A percentile compares a stretch with the other conserved stretches of the same genome.
Conservation (phyloP, 208 protist species). For the Angomonas deanei region DNA sequence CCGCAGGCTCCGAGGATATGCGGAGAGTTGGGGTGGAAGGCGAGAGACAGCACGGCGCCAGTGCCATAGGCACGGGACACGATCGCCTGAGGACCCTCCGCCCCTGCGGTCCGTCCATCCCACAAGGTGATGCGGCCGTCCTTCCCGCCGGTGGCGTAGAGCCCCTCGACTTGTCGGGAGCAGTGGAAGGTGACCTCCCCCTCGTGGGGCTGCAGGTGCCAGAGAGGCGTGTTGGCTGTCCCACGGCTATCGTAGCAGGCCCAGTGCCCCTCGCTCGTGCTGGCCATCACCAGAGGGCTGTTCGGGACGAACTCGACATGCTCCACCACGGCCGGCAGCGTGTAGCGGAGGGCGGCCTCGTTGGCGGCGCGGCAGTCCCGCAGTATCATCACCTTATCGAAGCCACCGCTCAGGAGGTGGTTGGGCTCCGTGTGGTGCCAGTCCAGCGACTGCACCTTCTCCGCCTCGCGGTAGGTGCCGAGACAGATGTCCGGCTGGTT, state of each 20-base stretch:
- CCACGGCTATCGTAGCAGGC: constrained; percentile 17
- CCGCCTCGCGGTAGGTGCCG: constrained; percentile 85
- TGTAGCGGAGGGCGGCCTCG: constrained; percentile 50
- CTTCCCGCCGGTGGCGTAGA: constrained; percentile 86
- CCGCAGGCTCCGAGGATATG: constrained; percentile 84
- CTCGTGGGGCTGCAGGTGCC: constrained; percentile 56
- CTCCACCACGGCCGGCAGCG: constrained; percentile 51
- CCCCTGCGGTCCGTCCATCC: constrained; percentile 36
- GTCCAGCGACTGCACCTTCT: constrained; percentile 90
- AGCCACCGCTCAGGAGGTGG: constrained; percentile 82
- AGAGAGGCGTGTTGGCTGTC: constrained; percentile 19
- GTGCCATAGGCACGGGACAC: constrained; percentile 71
- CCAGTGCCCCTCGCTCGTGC: constrained; percentile 58
- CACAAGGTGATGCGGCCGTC: constrained; percentile 86
- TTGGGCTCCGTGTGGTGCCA: constrained; percentile 87
- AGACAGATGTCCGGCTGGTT: constrained; percentile 69
- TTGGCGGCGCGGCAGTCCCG: constrained; percentile 77
- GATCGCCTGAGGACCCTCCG: constrained; percentile 30
- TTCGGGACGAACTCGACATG: constrained; percentile 60
- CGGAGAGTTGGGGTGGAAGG: constrained; percentile 85
- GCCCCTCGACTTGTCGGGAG: constrained; percentile 62
- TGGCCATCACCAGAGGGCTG: constrained; percentile 40
- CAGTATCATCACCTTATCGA: constrained; percentile 67
- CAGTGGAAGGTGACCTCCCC: constrained; percentile 72
- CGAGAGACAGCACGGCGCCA: constrained; percentile 74